Percentiles rank a stretch among this genome's conserved stretches.
phyloP scores from a whole-genome alignment of 257 asterid genomes.

The Solanum lycopersicoides region DNA sequence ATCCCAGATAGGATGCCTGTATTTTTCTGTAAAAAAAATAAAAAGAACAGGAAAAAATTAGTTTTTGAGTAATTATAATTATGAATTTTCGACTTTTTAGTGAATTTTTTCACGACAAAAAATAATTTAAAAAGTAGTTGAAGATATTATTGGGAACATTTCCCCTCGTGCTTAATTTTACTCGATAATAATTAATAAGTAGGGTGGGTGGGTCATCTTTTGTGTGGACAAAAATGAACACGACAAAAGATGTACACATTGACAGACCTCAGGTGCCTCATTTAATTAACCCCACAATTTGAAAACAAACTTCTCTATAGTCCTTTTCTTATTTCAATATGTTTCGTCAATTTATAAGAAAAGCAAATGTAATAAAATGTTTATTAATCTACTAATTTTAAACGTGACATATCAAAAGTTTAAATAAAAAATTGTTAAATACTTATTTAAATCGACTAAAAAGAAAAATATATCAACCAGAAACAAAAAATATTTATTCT shows the following conservation, averaged over 20 bases:
- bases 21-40: constrained; percentile 19
- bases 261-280: not conserved
- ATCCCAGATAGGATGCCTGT: constrained; percentile 27
- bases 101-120: not conserved
- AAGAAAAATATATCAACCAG: too few relatives aligned
- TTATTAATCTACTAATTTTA: too few relatives aligned
- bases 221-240: not conserved
- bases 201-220: not conserved
- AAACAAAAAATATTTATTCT: too few relatives aligned
- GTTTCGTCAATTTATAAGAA: too few relatives aligned
- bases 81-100: not conserved
- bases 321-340: too few relatives aligned
- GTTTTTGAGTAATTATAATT: not conserved
- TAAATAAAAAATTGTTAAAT: too few relatives aligned
- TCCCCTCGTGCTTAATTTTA: not conserved
- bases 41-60: not conserved
- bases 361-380: too few relatives aligned
- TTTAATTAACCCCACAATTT: not conserved
- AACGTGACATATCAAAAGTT: too few relatives aligned
- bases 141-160: not conserved
- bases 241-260: not conserved
- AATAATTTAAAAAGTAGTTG: not conserved
- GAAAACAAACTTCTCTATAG: not conserved
- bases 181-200: not conserved
- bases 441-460: too few relatives aligned